Base-by-base conservation (phyloP, 441 rosid genomes). In the Erodium texanum region DNA sequence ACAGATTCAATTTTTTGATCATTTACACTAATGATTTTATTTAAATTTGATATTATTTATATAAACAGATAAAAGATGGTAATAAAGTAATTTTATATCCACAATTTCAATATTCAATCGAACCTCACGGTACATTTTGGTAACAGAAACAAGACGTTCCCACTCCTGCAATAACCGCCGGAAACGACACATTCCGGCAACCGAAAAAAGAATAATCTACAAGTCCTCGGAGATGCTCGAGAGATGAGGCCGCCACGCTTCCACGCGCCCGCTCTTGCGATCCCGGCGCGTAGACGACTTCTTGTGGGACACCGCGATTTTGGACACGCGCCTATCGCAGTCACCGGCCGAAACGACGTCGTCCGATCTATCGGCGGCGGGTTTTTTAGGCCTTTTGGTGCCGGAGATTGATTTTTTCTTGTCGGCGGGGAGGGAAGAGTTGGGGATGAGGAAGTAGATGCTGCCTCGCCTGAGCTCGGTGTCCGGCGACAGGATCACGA, bases 401-500 rank as follows among this genome's bases (percentile, higher is more conserved):
- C 8, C 43, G 54, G 19, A 23, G 27, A 29, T 24, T 43, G 52
- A 18, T 50, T 68, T 74, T 64, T 81, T 83, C 71, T 82, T 85
- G 73, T 82, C 80, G 15, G 66, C 77, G 41, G 89, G 89, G n/a
- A 85, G 66, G 0, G 98, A 87, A 64, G 93, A 71, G 0, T 80
- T 66, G 0, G 96, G 97, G 59, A 90, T 83, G 68, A 90, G 77
- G 80, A 93, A 93, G 78, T 90, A 93, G 32, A 93, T 90, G 83
- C 82, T 73, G 65, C 98, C 98, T 70, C 96, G 78, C 65, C 84
- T 89, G 78, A 93, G 98, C 80, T 89, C 93, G 43, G 93, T 77
- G 16, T 89, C 88, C n/a, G 98, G 94, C 0, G 95, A 89, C 65
- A 93, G 79, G 77, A 90, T 85, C 70, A 90, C 66, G 71, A 93